phyloP scores from a whole-genome alignment of 1,284 basidiomycete species.

The Moesziomyces sp. region DNA sequence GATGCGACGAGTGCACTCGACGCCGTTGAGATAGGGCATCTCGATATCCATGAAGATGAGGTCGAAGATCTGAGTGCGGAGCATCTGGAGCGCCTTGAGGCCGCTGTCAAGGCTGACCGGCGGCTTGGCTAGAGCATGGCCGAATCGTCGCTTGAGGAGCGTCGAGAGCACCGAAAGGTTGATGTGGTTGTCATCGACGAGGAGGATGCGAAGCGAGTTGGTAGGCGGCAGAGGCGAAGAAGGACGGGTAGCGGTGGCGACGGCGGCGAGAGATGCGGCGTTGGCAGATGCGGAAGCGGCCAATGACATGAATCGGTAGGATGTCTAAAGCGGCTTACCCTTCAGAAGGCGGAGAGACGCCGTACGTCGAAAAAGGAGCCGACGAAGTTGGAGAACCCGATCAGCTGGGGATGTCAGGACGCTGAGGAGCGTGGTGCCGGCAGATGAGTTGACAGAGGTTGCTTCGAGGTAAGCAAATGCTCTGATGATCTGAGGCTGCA shows the following conservation, averaged over 20 bases:
- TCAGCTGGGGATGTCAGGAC: neutral
- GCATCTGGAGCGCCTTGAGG: conserved; percentile 56
- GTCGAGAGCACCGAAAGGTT: conserved; percentile 55
- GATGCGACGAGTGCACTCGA: conserved; percentile 54
- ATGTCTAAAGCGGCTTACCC: conserved; percentile 38
- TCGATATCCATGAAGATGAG: conserved; percentile 61
- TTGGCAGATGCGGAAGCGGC: conserved; percentile 4
- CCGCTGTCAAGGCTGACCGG: conserved; percentile 55
- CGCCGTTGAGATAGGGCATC: conserved; percentile 58
- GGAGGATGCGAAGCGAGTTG: conserved; percentile 52
- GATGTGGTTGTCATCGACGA: conserved; percentile 62
- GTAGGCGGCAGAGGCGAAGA: conserved; percentile 31
- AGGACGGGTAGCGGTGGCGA: conserved; percentile 12
- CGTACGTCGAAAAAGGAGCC: conserved; percentile 10
- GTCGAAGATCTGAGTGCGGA: conserved; percentile 56
- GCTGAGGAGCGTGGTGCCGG: neutral
- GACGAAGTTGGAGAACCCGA: conserved; percentile 6
- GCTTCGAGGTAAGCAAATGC: too few species aligned
- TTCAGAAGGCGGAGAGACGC: conserved; percentile 21
- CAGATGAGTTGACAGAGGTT: neutral
- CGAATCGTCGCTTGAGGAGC: conserved; percentile 55
- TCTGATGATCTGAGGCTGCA: too few species aligned
- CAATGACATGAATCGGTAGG: conserved; percentile 20
- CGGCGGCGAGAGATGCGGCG: conserved; percentile 9
- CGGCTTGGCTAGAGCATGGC: conserved; percentile 36